Evolutionary conservation across 495 filamentous ascomycete genomes (phyloP), one percentile per base, ranked within the genome.

Genomic region (Lasiosphaeria ovina): DNA sequence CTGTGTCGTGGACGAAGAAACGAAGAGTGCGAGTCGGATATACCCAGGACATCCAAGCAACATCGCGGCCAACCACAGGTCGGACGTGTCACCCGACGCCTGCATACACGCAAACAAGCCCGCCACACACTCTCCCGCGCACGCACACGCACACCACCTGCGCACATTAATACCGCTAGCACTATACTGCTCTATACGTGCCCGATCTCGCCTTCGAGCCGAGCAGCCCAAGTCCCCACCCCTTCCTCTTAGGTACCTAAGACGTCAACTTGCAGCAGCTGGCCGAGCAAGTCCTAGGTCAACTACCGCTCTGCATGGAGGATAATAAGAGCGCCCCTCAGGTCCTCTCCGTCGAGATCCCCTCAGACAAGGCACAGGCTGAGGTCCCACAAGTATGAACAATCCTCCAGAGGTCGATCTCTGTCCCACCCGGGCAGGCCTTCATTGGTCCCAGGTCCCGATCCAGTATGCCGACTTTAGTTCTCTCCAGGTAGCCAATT

Each of bases 381-480:
- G 65, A 62, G 64, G 64, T 60, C 67, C 65, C 66, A 66, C 69
- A 72, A 71, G 69, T 76, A 76, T 76, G 73, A 76, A 56, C 60
- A 49, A 57, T 61, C 66, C 69, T 62, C 60, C 62, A 69, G 69
- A 68, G 54, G 71, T 77, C 57, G 60, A 75, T 55, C 74, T 72
- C 66, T 77, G 69, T 70, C 71, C 73, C 54, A 66, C 68, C 33
- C 72, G 76, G 70, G 34, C 65, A 38, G 73, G 64, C 66, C 68
- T 59, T 54, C 58, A 63, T 57, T 68, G 57, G 66, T 60, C 67
- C 62, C 62, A 70, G 62, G 24, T 24, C 24, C 24, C 24, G 24
- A 67, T 79, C 55, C 67, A 74, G 67, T 76, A 70, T 66, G 70
- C 76, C 66, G 66, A 79, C 65, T 77, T 66, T 67, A 69, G 62